Evolutionary conservation across 225 moss, liverwort and hornwort genomes (phyloP), one percentile per base, ranked within the genome.

Genomic region (Physcomitrellopsis africana): DNA sequence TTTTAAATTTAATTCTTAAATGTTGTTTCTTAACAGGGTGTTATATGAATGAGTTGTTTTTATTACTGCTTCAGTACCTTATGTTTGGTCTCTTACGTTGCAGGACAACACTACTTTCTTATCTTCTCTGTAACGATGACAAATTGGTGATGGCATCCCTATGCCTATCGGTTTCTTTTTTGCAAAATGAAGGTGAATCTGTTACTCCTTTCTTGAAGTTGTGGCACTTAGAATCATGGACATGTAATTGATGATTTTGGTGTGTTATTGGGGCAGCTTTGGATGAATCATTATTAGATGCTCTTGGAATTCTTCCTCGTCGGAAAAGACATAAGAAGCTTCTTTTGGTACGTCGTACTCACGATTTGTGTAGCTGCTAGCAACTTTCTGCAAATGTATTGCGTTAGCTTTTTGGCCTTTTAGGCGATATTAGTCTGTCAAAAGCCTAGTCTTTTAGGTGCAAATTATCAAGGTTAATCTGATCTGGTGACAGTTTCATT

Each of bases 121-220:
- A 99, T 82, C 89, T 99, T 73, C 88, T 94, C 56, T 89, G 94
- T 63, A 83, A 79, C 59, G 92, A 99, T 86, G 99, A 99, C 76
- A 99, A 95, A 88, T 83, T 99, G 86, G 94, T 99, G 74, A 84
- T 99, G 90, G 99, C 99, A 60, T 89, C 99, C 43, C 75, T 99
- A 26, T 95, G 99, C 72, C 84, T 99, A 62, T 89, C 95, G 63
- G 99, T 99, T 45, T 95, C 99, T 14, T 85, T 99, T 69, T 72
- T 95, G 64, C 99, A 93, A 68, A 99, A 89, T 49, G 92, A 93
- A 93, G 99, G 99, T 99, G 71, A 69, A 46, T 57, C 9, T 16
- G 10, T 63, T 10, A 27, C 26, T 60, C 20, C 43, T 62, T 48
- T 48, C 15, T 47, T 67, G 27, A 72, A 32, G 46, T 66, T 59